Percentiles rank a stretch among this genome's conserved stretches.
phyloP scores from a whole-genome alignment of 108 stramenopile genomes.

The Cyclotella cryptica region DNA sequence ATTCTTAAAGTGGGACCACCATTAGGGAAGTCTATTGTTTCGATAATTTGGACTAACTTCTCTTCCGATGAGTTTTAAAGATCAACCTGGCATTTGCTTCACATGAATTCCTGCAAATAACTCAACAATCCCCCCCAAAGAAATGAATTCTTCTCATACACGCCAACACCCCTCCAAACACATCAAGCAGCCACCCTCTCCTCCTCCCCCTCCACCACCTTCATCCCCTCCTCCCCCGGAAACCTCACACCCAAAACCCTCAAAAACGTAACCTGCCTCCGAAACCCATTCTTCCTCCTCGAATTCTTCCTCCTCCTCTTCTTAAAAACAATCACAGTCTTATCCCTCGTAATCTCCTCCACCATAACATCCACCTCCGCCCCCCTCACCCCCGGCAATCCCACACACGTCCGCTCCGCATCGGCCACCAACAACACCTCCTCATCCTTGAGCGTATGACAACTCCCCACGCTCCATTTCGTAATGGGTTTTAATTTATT shows the following conservation, averaged over 20 bases:
- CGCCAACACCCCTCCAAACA: not conserved
- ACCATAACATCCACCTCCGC: slow-evolving; percentile 87
- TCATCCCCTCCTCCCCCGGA: slow-evolving; percentile 53
- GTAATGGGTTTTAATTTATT: slow-evolving; percentile 78
- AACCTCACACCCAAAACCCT: slow-evolving; percentile 85
- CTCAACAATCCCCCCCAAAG: not conserved
- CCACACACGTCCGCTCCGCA: slow-evolving; percentile 75
- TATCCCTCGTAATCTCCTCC: slow-evolving; percentile 91
- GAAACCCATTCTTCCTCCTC: slow-evolving; percentile 84
- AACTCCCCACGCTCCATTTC: slow-evolving; percentile 70
- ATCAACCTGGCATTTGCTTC: too few relatives aligned
- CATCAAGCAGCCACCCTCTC: slow-evolving; percentile 33
- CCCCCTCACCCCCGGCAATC: slow-evolving; percentile 77
- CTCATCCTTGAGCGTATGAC: slow-evolving; percentile 65
- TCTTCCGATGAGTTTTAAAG: too few relatives aligned
- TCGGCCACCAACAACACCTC: slow-evolving; percentile 79
- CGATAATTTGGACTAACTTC: too few relatives aligned
- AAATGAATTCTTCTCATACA: not conserved
- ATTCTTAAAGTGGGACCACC: too few relatives aligned
- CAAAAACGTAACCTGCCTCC: slow-evolving; percentile 83
- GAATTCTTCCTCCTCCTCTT: slow-evolving; percentile 91
- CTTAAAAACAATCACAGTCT: slow-evolving; percentile 88
- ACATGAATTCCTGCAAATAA: too few relatives aligned
- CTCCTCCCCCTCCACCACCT: slow-evolving; percentile 6
- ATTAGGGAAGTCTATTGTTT: too few relatives aligned